Evolutionary conservation across 2,329 filamentous ascomycete genomes (phyloP), one percentile per base, ranked within the genome.

Genomic region (Colletotrichum cuscutae): DNA sequence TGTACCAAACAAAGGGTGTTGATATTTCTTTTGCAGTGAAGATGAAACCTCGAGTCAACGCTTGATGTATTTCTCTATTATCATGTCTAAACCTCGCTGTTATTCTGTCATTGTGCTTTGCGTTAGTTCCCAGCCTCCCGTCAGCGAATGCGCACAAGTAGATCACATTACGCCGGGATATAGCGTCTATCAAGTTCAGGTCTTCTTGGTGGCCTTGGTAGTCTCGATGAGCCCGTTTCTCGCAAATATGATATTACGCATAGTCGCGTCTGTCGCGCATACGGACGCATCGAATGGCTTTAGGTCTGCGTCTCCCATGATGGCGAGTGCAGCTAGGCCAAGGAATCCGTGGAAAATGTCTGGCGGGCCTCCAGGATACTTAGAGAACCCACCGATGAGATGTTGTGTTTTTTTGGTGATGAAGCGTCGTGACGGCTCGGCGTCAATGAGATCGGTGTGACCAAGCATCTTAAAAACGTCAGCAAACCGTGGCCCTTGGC

Each of bases 261-360:
- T 86, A 0, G 89, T 87, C 12, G 91, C 88, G 30, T 87, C 83
- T 75, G 93, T 95, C 52, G 96, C 89, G 78, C 95, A 97, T 63
- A 98, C 84, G 1, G 89, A 89, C 0, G 93, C 88, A 80, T 98
- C 95, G 61, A 98, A 87, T 24, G 85, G 82, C 74, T 92, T 93
- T 49, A 98, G 80, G 0, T 89, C 89, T 1, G 87, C 81, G 76
- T 97, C 94, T 8, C 90, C 90, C 80, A 95, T 89, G 19, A 94
- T 89, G 0, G 92, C 91, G 52, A 99, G 85, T 1, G 94, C 92
- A 2, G 95, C 93, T 42, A 98, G 88, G 0, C 95, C 97, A 35
- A 98, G 89, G 80, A 95, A 98, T 0, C 93, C 94, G 80, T 99
- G 97, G 76, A 97, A 94, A 30, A 98, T 87, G 84, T 94, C 94